Conservation (phyloP, 345 rosid species). For the Microthlaspi erraticum region DNA sequence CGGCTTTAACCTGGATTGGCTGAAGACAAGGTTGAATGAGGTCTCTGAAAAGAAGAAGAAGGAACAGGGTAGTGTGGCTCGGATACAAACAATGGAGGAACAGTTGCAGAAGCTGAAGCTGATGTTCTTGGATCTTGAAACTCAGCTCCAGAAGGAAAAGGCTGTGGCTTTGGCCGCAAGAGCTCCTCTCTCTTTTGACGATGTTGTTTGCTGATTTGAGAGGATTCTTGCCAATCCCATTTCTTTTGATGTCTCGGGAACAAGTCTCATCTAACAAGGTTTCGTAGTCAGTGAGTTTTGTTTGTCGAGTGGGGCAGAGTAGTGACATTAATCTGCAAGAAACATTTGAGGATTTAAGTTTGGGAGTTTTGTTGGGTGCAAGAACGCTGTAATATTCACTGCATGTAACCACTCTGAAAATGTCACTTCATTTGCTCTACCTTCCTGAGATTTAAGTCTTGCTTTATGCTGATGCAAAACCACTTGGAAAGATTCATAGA, state of each 20-base stretch:
- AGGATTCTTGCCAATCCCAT: neutral
- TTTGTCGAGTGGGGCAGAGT: too few relatives aligned
- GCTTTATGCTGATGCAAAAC: too few relatives aligned
- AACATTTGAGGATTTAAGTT: too few relatives aligned
- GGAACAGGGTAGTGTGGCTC: neutral
- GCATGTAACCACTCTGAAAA: too few relatives aligned
- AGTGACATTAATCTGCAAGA: too few relatives aligned
- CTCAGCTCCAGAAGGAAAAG: conserved; percentile 28
- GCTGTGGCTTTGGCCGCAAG: conserved; percentile 5
- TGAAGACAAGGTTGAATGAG: conserved; percentile 25
- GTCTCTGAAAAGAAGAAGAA: conserved; percentile 7
- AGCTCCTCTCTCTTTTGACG: conserved; percentile 31
- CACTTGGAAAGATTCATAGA: too few relatives aligned
- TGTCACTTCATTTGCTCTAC: too few relatives aligned
- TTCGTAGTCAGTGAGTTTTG: too few relatives aligned
- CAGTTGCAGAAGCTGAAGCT: conserved; percentile 27
- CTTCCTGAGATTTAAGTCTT: too few relatives aligned
- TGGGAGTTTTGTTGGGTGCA: too few relatives aligned
- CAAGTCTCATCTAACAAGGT: too few relatives aligned
- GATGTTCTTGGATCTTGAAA: conserved; percentile 13
- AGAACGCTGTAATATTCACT: too few relatives aligned
- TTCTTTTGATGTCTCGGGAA: conserved; percentile 18
- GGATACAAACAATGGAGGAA: conserved; percentile 2
- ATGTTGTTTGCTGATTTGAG: conserved; percentile 22
- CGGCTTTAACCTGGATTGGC: conserved; percentile 34